These are phyloP conservation scores for Pugionium cornutum DNA, from an alignment of 345 rosid genomes.

Conservation along the genomic window DNA sequence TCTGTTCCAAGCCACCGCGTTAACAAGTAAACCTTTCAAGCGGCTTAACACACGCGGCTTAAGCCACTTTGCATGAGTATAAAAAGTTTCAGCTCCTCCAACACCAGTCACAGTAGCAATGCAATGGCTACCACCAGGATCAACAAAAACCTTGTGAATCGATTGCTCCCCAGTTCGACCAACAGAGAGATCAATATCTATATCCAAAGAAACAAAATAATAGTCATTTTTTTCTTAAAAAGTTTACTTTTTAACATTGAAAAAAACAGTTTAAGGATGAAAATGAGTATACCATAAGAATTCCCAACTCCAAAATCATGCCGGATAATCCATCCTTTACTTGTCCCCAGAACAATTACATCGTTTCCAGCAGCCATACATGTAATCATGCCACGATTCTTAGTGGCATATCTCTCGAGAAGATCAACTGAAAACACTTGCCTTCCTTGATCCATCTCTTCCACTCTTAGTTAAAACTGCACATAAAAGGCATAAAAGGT, in stretches of 20 bases:
- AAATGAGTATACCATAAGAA: slow-evolving; percentile 54
- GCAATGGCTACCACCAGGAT: slow-evolving; percentile 98
- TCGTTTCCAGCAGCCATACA: slow-evolving; percentile 99
- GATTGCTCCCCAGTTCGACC: slow-evolving; percentile 93
- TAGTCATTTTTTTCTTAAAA: neutral
- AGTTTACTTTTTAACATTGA: neutral
- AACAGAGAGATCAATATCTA: slow-evolving; percentile 85
- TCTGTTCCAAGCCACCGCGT: slow-evolving; percentile 93
- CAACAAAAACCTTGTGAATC: slow-evolving; percentile 86
- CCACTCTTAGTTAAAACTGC: slow-evolving; percentile 6
- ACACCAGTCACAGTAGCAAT: slow-evolving; percentile 74
- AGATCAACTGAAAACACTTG: slow-evolving; percentile 87
- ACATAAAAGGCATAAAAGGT: neutral
- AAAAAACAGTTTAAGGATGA: neutral
- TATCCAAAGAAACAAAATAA: neutral
- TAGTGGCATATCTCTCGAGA: slow-evolving; percentile 86
- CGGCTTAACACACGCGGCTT: slow-evolving; percentile 79
- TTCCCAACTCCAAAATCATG: slow-evolving; percentile 89
- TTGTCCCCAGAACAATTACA: slow-evolving; percentile 86
- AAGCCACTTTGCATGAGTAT: slow-evolving; percentile 91
- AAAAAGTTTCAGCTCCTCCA: slow-evolving; percentile 89
- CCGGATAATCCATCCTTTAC: slow-evolving; percentile 91
- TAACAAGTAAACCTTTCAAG: slow-evolving; percentile 81
- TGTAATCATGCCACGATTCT: slow-evolving; percentile 81
- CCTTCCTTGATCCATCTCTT: slow-evolving; percentile 73